Conservation (phyloP, 2,329 filamentous ascomycete species). For the Cordyceps cicadae region DNA sequence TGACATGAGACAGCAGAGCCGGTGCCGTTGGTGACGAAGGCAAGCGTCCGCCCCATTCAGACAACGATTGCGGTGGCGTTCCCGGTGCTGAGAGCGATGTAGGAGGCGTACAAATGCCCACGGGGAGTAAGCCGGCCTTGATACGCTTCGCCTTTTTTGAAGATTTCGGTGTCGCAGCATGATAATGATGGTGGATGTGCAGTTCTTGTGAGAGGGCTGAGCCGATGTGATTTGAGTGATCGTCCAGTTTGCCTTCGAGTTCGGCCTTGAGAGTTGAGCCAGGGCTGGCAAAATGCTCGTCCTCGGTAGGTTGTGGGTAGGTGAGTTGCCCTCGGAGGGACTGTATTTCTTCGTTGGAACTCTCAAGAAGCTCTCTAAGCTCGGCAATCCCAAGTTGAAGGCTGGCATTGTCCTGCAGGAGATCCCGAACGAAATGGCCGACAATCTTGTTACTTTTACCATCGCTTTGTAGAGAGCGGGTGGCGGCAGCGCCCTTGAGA, state of each 20-base stretch:
- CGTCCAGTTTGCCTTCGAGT: constrained; percentile 44
- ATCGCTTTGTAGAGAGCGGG: constrained; percentile 52
- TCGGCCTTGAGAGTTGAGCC: constrained; percentile 62
- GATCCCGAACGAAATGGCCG: constrained; percentile 93
- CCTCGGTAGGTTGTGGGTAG: constrained; percentile 62
- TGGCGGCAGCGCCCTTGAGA: constrained; percentile 71
- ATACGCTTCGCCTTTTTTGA: constrained; percentile 61
- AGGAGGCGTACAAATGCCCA: constrained; percentile 52
- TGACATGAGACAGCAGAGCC: constrained; percentile 32
- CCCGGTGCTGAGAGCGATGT: constrained; percentile 27
- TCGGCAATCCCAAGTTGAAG: constrained; percentile 88
- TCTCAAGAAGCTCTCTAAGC: constrained; percentile 79
- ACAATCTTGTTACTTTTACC: constrained; percentile 59
- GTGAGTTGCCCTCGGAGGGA: constrained; percentile 72
- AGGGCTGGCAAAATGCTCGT: constrained; percentile 30
- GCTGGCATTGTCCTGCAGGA: constrained; percentile 90
- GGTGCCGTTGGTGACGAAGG: constrained; percentile 31
- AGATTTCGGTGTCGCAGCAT: constrained; percentile 55
- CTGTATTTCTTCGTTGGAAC: constrained; percentile 91
- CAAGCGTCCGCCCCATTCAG: constrained; percentile 26
- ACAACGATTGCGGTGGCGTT: constrained; percentile 33
- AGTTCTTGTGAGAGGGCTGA: constrained; percentile 56
- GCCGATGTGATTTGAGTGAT: constrained; percentile 5
- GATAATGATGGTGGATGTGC: constrained; percentile 93
- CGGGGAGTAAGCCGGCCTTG: constrained; percentile 52